These are phyloP conservation scores for Sparassis latifolia DNA, from an alignment of 1,284 basidiomycete genomes.

Conservation along the genomic window DNA sequence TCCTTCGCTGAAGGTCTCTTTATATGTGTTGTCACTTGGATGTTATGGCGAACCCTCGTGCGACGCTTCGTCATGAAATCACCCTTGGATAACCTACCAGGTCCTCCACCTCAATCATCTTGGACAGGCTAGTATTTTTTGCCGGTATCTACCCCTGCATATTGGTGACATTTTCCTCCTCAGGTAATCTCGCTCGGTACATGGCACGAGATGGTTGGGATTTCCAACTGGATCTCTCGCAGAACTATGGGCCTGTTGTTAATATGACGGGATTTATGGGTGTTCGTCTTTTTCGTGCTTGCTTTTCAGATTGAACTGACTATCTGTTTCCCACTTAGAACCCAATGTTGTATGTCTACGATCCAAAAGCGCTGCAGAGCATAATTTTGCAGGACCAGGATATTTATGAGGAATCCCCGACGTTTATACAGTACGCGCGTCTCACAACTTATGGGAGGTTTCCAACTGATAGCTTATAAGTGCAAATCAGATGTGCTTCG, in stretches of 20 bases:
- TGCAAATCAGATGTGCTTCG: constrained; percentile 4
- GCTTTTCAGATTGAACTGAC: neutral
- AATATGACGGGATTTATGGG: constrained; percentile 13
- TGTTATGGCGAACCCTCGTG: neutral
- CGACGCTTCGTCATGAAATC: constrained; percentile 4
- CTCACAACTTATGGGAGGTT: neutral
- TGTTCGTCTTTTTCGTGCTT: constrained; percentile 1
- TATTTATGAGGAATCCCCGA: constrained; percentile 19
- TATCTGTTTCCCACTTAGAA: neutral
- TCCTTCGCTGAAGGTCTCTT: neutral
- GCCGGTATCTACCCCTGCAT: no score
- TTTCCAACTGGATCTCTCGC: constrained; percentile 11
- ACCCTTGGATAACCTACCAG: constrained; percentile 15
- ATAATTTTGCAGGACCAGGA: constrained; percentile 28
- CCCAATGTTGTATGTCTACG: constrained; percentile 15
- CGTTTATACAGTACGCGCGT: neutral
- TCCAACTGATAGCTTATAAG: neutral
- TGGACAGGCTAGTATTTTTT: constrained; percentile 9
- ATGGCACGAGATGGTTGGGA: constrained; percentile 9
- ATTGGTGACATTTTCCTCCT: no score
- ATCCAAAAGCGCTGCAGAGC: constrained; percentile 22
- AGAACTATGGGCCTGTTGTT: constrained; percentile 16
- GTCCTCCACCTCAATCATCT: constrained; percentile 11
- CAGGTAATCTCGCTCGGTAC: neutral
- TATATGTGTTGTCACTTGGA: neutral